Evolutionary conservation across 2,329 filamentous ascomycete species (phyloP), one percentile per base, ranked within the genome.

Genomic region (Trichothecium roseum): DNA sequence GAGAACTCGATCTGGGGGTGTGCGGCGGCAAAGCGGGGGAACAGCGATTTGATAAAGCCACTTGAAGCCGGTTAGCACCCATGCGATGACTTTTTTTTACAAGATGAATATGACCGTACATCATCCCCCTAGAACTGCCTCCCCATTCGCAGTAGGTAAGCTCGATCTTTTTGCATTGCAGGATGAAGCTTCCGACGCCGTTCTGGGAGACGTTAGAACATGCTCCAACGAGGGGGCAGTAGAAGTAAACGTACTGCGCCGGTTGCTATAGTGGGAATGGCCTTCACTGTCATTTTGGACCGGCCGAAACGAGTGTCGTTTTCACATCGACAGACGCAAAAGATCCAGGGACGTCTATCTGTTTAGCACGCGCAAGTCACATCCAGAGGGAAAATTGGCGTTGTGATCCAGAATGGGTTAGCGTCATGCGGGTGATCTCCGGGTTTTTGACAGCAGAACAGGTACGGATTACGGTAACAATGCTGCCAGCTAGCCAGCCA

Each of bases 81-180:
- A 13, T 32, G 13, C 4, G 9, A 15, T 32, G n/a, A n/a, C n/a
- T n/a, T n/a, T n/a, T n/a, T 22, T 7, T 12, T 18, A 17, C 13
- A 20, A 15, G 14, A 4, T 15, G 15, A 6, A 6, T 12, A 30
- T 28, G 32, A 30, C 47, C 72, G 44, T 69, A 91, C 84, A 94
- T 91, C 87, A 96, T 95, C 55, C 91, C 91, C 53, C 68, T 78
- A 27, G 89, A 96, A 59, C 85, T 94, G 43, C 88, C 91, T 39
- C 84, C 85, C 76, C 83, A 88, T 71, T 96, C 87, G 69, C 91
- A 96, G 68, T 94, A 98, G 66, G 94, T 84, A 55, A 98, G 85
- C 59, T 94, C 85, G 59, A 98, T 69, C 55, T 81, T 84, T 70
- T 86, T 94, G 78, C 91, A 98, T 68, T 94, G 89, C 39, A 95